Conservation (phyloP, 129 eudicot genomes). For the Artemisia tridentata region DNA sequence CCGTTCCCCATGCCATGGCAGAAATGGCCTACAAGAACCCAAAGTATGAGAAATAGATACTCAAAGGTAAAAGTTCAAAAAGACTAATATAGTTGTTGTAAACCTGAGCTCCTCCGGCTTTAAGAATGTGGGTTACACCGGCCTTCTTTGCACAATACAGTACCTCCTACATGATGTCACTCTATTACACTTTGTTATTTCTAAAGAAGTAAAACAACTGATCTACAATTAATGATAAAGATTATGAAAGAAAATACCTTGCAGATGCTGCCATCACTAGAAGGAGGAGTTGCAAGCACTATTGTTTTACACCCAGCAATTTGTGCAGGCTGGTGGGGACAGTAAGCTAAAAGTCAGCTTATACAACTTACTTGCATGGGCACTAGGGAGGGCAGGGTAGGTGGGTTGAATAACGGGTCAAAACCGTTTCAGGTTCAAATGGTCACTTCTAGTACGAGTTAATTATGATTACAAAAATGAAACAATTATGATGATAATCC, state of each 20-base stretch:
- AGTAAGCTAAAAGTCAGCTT: constrained; percentile 26
- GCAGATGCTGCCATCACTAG: constrained; percentile 89
- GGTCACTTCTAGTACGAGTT: too few species aligned
- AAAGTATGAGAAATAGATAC: constrained; percentile 18
- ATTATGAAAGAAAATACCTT: constrained; percentile 55
- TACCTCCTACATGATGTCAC: constrained; percentile 63
- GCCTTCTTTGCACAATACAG: constrained; percentile 98
- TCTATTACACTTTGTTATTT: not conserved
- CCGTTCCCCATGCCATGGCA: constrained; percentile 99
- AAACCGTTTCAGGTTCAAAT: too few species aligned
- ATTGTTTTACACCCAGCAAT: constrained; percentile 96
- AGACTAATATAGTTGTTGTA: not conserved
- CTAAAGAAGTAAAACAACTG: not conserved
- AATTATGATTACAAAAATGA: not conserved
- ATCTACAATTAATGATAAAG: not conserved
- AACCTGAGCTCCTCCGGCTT: constrained; percentile 99
- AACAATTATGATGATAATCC: not conserved
- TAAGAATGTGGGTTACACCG: constrained; percentile 98
- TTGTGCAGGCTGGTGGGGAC: constrained; percentile 79
- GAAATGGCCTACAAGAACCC: constrained; percentile 75
- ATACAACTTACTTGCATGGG: not conserved
- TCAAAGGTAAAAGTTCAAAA: not conserved
- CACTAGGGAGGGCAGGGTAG: not conserved
- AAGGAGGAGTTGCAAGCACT: constrained; percentile 98
- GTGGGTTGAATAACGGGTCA: not conserved